phyloP scores from a whole-genome alignment of 371 early-diverging fungal species.

The Lichtheimia corymbifera region DNA sequence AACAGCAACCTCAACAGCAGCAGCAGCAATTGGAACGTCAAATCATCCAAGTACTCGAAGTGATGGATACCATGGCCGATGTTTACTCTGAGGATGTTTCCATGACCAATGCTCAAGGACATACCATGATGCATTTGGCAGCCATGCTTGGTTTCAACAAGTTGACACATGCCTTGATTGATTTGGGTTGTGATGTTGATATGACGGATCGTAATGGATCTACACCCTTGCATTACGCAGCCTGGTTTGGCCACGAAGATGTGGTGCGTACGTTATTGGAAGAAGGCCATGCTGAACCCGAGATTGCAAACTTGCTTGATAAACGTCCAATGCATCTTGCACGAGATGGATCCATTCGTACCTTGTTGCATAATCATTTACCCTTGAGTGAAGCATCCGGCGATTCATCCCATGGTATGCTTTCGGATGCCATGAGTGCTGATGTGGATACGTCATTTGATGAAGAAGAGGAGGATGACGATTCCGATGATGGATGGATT shows the following conservation, averaged over 20 bases:
- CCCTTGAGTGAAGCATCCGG: constrained; percentile 14
- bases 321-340: constrained; percentile 34
- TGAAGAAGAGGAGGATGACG: constrained; percentile 20
- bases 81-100: constrained; percentile 38
- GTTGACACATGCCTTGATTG: constrained; percentile 25
- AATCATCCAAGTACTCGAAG: constrained; percentile 43
- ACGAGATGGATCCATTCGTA: constrained; percentile 15
- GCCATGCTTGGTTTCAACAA: constrained; percentile 37
- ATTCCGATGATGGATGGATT: constrained; percentile 23
- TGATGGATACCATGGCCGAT: constrained; percentile 42
- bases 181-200: constrained; percentile 33
- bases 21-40: constrained; percentile 30
- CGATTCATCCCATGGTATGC: constrained; percentile 14
- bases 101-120: constrained; percentile 36
- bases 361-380: constrained; percentile 18
- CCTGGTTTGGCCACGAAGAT: constrained; percentile 20
- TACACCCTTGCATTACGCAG: constrained; percentile 27
- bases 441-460: constrained; percentile 38
- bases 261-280: constrained; percentile 28
- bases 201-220: constrained; percentile 34
- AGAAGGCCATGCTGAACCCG: constrained; percentile 29
- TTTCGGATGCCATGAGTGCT: constrained; percentile 35
- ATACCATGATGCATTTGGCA: constrained; percentile 48
- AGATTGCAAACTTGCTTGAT: constrained; percentile 26
- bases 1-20: constrained; percentile 21